Evolutionary conservation across 1,139 yeast species (phyloP).

Genomic region (Yamadazyma diddensiae): DNA sequence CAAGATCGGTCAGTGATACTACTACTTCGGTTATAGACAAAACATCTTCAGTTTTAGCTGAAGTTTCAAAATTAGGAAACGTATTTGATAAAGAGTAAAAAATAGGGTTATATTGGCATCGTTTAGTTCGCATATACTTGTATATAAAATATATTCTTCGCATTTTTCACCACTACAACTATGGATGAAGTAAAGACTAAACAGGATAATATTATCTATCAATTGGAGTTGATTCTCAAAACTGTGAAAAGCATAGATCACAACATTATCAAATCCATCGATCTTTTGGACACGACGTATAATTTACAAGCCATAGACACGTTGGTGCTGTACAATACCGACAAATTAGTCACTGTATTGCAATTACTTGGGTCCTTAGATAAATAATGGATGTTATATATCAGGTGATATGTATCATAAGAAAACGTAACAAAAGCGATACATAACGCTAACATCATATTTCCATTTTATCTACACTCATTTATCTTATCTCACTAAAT

Average conservation of each 20-base stretch:
- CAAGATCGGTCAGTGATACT: conserved; percentile 23
- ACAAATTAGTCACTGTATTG: conserved; percentile 8
- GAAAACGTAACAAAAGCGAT: too few relatives aligned
- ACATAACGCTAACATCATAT: too few relatives aligned
- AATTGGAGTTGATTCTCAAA: conserved; percentile 30
- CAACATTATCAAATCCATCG: conserved; percentile 25
- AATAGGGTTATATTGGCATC: not conserved
- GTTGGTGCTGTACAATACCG: conserved; percentile 10
- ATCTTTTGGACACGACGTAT: conserved; percentile 14
- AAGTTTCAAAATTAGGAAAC: conserved; percentile 36
- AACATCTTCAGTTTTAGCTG: conserved; percentile 36
- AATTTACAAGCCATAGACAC: conserved; percentile 8
- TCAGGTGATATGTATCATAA: too few relatives aligned
- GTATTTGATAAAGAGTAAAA: too few relatives aligned
- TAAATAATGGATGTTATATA: too few relatives aligned
- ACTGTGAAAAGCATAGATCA: conserved; percentile 30
- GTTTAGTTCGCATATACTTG: not conserved
- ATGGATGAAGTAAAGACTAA: conserved; percentile 6
- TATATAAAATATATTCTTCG: too few relatives aligned
- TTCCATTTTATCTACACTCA: not conserved
- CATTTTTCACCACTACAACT: not conserved
- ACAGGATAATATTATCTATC: conserved; percentile 27
- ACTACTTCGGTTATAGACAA: conserved; percentile 27
- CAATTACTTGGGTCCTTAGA: too few relatives aligned
- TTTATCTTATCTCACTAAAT: too few relatives aligned